Base-by-base conservation (phyloP, 2,329 filamentous ascomycete species). In the Fusarium udum region DNA sequence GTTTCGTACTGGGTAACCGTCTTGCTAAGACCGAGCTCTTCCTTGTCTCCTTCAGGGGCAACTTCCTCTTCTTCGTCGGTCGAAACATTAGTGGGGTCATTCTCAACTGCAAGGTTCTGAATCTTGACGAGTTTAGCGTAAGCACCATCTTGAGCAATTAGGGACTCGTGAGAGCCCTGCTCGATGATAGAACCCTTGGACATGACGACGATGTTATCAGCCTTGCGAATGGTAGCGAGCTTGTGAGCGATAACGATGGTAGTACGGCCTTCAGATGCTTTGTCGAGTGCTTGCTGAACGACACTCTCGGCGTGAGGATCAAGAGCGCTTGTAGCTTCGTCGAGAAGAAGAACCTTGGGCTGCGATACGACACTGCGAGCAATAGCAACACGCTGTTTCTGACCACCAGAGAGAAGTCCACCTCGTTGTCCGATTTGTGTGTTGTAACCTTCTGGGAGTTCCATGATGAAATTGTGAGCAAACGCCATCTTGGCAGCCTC, bases 361-460 rank as follows among this genome's bases (percentile, higher is more conserved):
- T 89, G 82, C 26, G 88, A 87, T 34, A 92, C 83, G 58, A 92
- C 89, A 48, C 87, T 89, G 32, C 91, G 85, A 6, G 91, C 91
- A 64, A 92, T 92, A 2, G 90, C 88, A 18, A 92, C 84, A 22
- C 91, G 85, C 75, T 92, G 91, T 42, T 90, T 85, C 75, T 92
- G 91, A 5, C 91, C 91, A 31, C 91, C 91, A n/a, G 88, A 91
- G 1, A 92, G 82, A 58, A 90, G 88, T 40, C 89, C 87, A 4
- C 91, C 91, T 16, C 87, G 85, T 73, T 92, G 88, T 11, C 91
- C 91, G 13, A 92, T 88, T 13, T 85, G 82, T 0, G 91, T 91
- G 4, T 87, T 83, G 73, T 84, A 83, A 8, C 80, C 87, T 65
- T 82, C 70, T 3, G 87, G 86, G 1, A 89, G 80, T 34, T 82